Evolutionary conservation across 1,284 basidiomycete species (phyloP).

Genomic region (Bjerkandera adusta): DNA sequence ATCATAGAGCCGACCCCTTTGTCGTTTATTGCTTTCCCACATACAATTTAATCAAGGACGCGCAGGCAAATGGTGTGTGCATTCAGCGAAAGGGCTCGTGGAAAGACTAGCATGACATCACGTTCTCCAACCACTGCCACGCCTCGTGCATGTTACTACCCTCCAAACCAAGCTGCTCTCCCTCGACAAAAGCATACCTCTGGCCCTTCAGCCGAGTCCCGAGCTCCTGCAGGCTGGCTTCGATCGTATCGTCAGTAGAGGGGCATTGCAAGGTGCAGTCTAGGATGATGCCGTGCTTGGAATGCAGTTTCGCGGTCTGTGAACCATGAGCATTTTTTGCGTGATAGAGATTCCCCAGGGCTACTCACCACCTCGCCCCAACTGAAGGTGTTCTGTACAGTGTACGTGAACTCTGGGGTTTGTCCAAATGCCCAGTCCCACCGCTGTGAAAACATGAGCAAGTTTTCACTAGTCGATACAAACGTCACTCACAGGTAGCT

Average conservation of each 20-base stretch:
- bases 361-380: slow-evolving; percentile 62
- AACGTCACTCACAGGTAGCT: slow-evolving; percentile 56
- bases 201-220: slow-evolving; percentile 36
- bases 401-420: slow-evolving; percentile 88
- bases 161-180: slow-evolving; percentile 17
- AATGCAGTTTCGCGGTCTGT: slow-evolving; percentile 47
- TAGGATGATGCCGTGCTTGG: slow-evolving; percentile 62
- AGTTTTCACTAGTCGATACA: not conserved
- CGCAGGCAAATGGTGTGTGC: not conserved
- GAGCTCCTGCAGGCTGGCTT: slow-evolving; percentile 23
- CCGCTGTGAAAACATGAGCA: slow-evolving; percentile 42
- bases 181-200: slow-evolving; percentile 47
- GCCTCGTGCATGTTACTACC: slow-evolving; percentile 30
- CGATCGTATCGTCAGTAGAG: slow-evolving; percentile 15
- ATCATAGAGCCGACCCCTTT: slow-evolving; percentile 16
- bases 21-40: slow-evolving; percentile 4
- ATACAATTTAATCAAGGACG: not conserved
- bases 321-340: slow-evolving; percentile 28
- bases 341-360: not conserved
- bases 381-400: slow-evolving; percentile 43
- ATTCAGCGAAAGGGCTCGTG: not conserved
- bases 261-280: slow-evolving; percentile 41
- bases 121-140: slow-evolving; percentile 37
- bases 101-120: slow-evolving; percentile 32
- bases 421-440: slow-evolving; percentile 97